A percentile compares a stretch with the other conserved stretches of the same genome.
phyloP scores from a whole-genome alignment of 1,284 basidiomycete species.

The Ceratobasidium sp. region DNA sequence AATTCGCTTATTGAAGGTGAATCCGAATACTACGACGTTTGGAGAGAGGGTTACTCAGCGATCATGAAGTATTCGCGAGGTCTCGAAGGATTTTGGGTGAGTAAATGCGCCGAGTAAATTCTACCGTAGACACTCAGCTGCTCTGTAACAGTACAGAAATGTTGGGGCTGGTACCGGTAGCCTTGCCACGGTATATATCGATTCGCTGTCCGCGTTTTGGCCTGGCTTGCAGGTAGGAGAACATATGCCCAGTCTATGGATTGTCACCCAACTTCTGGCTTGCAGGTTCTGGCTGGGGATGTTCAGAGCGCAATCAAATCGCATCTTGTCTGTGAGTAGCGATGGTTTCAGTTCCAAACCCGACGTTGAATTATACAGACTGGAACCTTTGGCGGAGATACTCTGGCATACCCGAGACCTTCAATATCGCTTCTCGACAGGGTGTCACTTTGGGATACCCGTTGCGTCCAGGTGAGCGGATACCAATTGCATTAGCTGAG shows the following conservation, averaged over 20 bases:
- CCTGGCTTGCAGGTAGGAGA: constrained; percentile 64
- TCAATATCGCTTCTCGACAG: constrained; percentile 74
- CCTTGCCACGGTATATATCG: constrained; percentile 70
- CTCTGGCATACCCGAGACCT: constrained; percentile 88
- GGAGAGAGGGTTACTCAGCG: constrained; percentile 83
- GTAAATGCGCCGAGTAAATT: constrained; percentile 3
- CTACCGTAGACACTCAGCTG: not conserved
- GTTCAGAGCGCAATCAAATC: constrained; percentile 85
- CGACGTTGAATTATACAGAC: constrained; percentile 55
- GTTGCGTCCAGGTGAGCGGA: constrained; percentile 68
- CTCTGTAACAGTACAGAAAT: constrained; percentile 66
- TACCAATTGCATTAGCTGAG: not conserved
- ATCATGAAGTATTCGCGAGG: constrained; percentile 86
- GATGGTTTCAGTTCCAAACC: not conserved
- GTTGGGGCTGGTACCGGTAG: constrained; percentile 82
- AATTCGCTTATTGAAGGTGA: constrained; percentile 64
- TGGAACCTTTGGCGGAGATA: constrained; percentile 90
- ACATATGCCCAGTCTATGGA: not conserved
- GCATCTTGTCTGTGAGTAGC: constrained; percentile 76
- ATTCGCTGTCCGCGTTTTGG: constrained; percentile 88
- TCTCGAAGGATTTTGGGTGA: constrained; percentile 85
- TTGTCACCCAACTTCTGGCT: constrained; percentile 47
- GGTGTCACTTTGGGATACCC: constrained; percentile 85
- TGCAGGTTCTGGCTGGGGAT: constrained; percentile 88
- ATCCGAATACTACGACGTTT: constrained; percentile 87